phyloP scores from a whole-genome alignment of 345 rosid species.

The Heritiera littoralis region DNA sequence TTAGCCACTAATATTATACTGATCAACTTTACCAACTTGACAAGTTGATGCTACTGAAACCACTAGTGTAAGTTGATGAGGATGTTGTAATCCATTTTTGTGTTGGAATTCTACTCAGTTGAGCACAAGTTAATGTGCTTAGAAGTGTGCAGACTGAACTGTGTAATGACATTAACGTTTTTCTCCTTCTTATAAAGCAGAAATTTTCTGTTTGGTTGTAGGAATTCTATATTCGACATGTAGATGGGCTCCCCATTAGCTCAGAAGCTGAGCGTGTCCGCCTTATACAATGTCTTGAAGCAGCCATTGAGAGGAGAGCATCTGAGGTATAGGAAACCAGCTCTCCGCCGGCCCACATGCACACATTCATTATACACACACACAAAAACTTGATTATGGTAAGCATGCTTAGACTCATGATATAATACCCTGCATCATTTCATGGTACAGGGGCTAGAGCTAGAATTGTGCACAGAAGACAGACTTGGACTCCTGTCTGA shows the following conservation, averaged over 20 bases:
- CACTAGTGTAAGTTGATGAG: constrained; percentile 8
- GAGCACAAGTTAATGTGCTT: constrained; percentile 5
- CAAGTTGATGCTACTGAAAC: not conserved
- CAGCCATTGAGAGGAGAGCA: constrained; percentile 77
- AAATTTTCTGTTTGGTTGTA: constrained; percentile 30
- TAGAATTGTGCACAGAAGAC: constrained; percentile 58
- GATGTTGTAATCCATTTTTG: constrained; percentile 17
- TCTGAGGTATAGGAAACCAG: constrained; percentile 49
- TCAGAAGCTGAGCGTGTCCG: constrained; percentile 81
- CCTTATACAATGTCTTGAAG: constrained; percentile 71
- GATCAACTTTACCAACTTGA: not conserved
- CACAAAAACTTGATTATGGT: not conserved
- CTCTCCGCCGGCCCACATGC: not conserved
- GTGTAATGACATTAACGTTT: constrained; percentile 8
- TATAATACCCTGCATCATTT: not conserved
- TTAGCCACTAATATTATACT: not conserved
- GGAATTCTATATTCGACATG: constrained; percentile 82
- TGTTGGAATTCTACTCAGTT: constrained; percentile 19
- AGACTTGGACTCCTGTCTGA: constrained; percentile 59
- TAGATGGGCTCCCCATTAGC: constrained; percentile 72
- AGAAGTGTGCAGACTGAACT: not conserved
- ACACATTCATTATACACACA: not conserved
- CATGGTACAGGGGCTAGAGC: constrained; percentile 50
- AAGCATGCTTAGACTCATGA: constrained; percentile 2
- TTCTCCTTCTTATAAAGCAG: constrained; percentile 13